Conservation (phyloP, 306 rosid species). For the Lagenaria siceraria region DNA sequence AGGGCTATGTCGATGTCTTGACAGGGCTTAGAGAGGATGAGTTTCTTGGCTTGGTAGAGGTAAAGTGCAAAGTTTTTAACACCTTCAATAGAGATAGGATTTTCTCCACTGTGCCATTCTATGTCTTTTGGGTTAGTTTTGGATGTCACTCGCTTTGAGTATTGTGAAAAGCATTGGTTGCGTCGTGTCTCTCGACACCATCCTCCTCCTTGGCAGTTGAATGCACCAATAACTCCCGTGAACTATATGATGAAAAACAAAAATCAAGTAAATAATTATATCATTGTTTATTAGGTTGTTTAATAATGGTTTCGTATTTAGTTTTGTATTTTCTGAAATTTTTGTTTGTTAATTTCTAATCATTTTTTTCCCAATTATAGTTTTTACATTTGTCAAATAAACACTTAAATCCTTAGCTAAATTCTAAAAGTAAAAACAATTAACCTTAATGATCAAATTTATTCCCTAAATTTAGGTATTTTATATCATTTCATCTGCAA, state of each 20-base stretch:
- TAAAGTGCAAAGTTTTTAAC: constrained; percentile 47
- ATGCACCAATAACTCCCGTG: constrained; percentile 83
- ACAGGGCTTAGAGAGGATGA: constrained; percentile 34
- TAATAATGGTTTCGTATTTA: too few species aligned
- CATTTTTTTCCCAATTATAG: too few species aligned
- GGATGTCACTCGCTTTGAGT: constrained; percentile 46
- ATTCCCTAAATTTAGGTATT: too few species aligned
- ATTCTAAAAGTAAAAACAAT: too few species aligned
- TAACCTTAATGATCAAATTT: too few species aligned
- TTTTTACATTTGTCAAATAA: too few species aligned
- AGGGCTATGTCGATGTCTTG: constrained; percentile 45
- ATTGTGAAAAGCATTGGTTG: constrained; percentile 54
- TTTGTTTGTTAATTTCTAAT: too few species aligned
- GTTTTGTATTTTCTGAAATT: too few species aligned
- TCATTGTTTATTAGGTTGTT: too few species aligned
- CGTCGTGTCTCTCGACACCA: constrained; percentile 64
- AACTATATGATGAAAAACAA: constrained; percentile 16
- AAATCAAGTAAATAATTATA: too few species aligned
- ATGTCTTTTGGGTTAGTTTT: constrained; percentile 48
- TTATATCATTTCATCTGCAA: too few species aligned
- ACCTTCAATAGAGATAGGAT: constrained; percentile 41
- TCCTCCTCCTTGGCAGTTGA: constrained; percentile 97
- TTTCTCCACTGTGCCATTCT: constrained; percentile 62
- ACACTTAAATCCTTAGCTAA: too few species aligned
- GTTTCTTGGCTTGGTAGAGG: constrained; percentile 48